These are phyloP conservation scores for Viola odorata DNA, from an alignment of 345 rosid genomes.

Conservation along the genomic window DNA sequence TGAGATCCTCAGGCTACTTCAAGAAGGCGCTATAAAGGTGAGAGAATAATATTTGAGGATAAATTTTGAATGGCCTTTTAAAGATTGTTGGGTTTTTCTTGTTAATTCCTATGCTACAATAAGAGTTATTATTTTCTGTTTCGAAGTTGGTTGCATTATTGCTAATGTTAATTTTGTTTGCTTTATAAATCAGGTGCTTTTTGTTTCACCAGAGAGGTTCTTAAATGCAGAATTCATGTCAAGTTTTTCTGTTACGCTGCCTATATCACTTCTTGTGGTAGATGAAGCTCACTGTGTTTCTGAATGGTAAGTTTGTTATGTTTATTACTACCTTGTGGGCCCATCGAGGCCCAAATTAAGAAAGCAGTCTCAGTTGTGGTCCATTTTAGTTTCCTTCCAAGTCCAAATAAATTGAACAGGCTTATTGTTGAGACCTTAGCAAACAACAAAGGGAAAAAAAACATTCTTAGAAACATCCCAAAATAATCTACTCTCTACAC, in stretches of 20 bases:
- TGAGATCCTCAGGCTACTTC: conserved; percentile 57
- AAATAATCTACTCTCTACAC: no score
- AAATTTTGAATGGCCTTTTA: no score
- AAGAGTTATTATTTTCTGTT: no score
- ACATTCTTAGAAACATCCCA: no score
- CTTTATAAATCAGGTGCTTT: conserved; percentile 66
- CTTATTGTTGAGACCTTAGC: no score
- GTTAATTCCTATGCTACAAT: no score
- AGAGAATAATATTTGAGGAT: not conserved
- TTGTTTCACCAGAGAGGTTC: conserved; percentile 92
- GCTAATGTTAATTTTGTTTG: conserved; percentile 9
- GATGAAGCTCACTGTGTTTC: conserved; percentile 99
- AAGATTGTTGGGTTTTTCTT: not conserved
- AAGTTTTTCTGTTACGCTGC: conserved; percentile 31
- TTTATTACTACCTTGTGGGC: no score
- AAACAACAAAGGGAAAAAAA: no score
- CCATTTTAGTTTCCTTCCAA: no score
- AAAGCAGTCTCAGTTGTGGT: no score
- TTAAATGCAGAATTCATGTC: conserved; percentile 72
- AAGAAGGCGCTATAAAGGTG: conserved; percentile 72
- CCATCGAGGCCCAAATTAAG: no score
- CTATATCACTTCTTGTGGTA: conserved; percentile 76
- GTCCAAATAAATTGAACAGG: no score
- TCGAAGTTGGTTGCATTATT: not conserved
- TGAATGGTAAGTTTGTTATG: conserved; percentile 62